phyloP scores from a whole-genome alignment of 768 basidiomycete species.

The Russula griseocarnosa region DNA sequence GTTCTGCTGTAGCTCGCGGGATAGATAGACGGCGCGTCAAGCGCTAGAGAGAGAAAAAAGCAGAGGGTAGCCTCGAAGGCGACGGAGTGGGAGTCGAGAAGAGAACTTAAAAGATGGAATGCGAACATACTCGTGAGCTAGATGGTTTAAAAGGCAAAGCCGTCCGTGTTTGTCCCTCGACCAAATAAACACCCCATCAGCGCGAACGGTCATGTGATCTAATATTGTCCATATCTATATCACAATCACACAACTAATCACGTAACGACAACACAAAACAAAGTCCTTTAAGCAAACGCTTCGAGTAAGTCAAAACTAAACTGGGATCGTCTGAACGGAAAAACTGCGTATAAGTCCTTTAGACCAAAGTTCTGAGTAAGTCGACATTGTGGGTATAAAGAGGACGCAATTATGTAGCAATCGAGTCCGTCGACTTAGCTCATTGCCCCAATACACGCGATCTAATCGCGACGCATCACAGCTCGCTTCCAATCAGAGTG shows the following conservation, averaged over 20 bases:
- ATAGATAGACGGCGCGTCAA: slow-evolving; percentile 32
- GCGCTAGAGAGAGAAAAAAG: slow-evolving; percentile 10
- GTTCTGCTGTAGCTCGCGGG: slow-evolving; percentile 29
- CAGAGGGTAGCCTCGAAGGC: neutral
- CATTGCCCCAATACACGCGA: neutral
- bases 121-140: slow-evolving; percentile 4
- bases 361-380: neutral
- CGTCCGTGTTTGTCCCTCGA: slow-evolving; percentile 17
- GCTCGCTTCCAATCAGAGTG: slow-evolving; percentile 31
- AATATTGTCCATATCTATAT: neutral
- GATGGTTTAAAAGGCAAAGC: slow-evolving; percentile 10
- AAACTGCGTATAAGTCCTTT: neutral
- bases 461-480: slow-evolving; percentile 37
- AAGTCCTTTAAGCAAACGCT: too few species aligned
- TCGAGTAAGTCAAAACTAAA: neutral
- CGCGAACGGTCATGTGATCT: slow-evolving; percentile 19
- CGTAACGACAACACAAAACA: neutral
- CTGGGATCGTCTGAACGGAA: neutral
- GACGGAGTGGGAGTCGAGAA: slow-evolving; percentile 5
- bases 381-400: neutral
- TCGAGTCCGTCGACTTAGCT: neutral
- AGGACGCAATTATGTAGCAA: neutral
- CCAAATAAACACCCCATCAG: slow-evolving; percentile 23
- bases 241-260: slow-evolving; percentile 39
- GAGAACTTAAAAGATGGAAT: slow-evolving; percentile 19